Evolutionary conservation across 371 early-diverging fungal species (phyloP), one percentile per base, ranked within the genome.

Genomic region (Mortierella sp.): DNA sequence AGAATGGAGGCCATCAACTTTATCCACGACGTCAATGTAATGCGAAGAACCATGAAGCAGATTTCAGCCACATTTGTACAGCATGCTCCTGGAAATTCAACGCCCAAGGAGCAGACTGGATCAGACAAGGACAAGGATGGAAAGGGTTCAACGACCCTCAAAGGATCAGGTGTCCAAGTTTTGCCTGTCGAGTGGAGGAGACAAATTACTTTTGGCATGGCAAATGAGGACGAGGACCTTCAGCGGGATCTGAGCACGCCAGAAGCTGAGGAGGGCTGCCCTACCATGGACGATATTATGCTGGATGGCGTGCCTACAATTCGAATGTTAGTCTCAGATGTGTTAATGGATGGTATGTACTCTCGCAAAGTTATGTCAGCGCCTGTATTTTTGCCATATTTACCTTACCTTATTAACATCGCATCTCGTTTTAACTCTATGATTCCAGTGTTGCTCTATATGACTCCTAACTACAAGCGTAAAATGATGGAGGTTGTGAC

Each of bases 131-230:
- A 66, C 58, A 72, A 72, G 28, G 76, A 72, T 1, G 54, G 66
- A 8, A 55, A 72, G 12, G 86, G 57, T 0, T 69, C 76, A 22
- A 54, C 62, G 11, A 67, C 71, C 0, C 59, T 75, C 12, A 83
- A 78, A 35, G 78, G 84, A 52, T 67, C 89, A 77, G 90, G 94
- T 14, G 90, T 96, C 10, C 95, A 95, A 75, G 89, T 95, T 1
- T 79, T 96, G 18, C 96, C 96, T 18, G 88, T 96, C 5, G 92
- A 93, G 68, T 96, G 96, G 96, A 85, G 95, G 40, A 90, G 93
- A 30, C 90, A 92, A 66, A 88, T 95, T 51, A 86, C 87, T 37
- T 95, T 96, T 84, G 95, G 93, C 11, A 90, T 89, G 84, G 88
- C 89, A 5, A 78, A 74, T 22, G 86, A 87, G 22, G 86, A 85